These are phyloP conservation scores for Raphidocelis subcapitata DNA, from an alignment of 139 green algal genomes.

Conservation along the genomic window DNA sequence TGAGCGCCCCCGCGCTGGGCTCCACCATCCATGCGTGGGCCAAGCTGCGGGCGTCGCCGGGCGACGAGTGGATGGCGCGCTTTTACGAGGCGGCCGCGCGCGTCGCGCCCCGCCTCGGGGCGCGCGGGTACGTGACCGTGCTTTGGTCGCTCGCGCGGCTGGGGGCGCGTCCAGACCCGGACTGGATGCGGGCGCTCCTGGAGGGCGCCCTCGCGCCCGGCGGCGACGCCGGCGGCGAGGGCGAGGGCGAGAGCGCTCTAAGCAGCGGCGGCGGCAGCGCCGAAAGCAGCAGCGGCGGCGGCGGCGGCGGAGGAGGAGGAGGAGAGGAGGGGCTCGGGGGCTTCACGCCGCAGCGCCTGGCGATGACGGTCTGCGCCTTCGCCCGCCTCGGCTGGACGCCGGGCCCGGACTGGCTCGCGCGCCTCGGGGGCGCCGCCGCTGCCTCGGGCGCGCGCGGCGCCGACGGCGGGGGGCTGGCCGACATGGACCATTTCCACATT, in stretches of 20 bases:
- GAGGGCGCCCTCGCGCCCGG: neutral
- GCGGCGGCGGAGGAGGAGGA: no score
- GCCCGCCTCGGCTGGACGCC: constrained; percentile 18
- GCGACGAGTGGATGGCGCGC: neutral
- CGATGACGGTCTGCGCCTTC: constrained; percentile 22
- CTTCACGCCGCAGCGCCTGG: constrained; percentile 23
- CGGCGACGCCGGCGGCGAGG: neutral
- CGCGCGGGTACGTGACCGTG: constrained; percentile 23
- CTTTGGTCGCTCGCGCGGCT: constrained; percentile 23
- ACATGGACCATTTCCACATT: constrained; percentile 27
- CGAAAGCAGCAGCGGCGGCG: neutral
- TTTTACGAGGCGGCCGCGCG: constrained; percentile 4
- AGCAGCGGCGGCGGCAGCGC: neutral
- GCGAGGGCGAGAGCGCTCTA: no score
- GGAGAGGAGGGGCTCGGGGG: neutral
- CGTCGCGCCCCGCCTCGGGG: neutral
- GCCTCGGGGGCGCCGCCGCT: neutral
- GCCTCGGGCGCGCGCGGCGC: constrained; percentile 8
- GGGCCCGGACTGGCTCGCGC: constrained; percentile 6
- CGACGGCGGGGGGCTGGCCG: neutral
- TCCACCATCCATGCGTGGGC: neutral
- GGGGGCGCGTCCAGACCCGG: neutral
- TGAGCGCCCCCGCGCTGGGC: neutral
- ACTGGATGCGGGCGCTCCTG: constrained; percentile 13
- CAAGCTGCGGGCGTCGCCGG: neutral